Evolutionary conservation across 148 eudicot species (phyloP).

Genomic region (Arctostaphylos glauca): DNA sequence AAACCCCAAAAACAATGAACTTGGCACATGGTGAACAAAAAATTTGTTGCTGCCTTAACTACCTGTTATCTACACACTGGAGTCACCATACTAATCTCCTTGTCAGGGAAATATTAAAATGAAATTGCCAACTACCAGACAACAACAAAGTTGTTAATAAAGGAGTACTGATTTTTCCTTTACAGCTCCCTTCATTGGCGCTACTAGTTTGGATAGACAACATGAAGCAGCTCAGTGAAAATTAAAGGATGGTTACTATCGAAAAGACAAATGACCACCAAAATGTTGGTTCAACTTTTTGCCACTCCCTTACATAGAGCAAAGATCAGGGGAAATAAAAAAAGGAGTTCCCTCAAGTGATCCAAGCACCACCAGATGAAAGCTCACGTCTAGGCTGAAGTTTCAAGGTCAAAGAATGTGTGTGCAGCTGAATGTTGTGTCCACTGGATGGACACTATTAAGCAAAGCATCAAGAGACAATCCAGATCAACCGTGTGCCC

Average conservation of each 20-base stretch:
- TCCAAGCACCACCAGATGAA: not conserved
- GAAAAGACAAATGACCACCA: not conserved
- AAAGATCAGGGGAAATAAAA: not conserved
- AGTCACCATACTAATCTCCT: constrained; percentile 2
- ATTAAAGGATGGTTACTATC: not conserved
- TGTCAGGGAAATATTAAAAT: not conserved
- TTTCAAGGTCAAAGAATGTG: not conserved
- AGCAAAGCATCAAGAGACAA: not conserved
- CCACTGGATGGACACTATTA: not conserved
- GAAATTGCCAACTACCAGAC: not conserved
- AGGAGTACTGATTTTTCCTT: not conserved
- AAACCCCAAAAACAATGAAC: not conserved
- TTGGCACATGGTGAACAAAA: not conserved
- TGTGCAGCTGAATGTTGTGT: not conserved
- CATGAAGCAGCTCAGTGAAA: constrained; percentile 8
- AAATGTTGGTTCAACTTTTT: constrained; percentile 1
- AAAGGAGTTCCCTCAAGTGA: not conserved
- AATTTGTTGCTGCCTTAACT: not conserved
- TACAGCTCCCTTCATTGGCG: not conserved
- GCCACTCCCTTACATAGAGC: not conserved
- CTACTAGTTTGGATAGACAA: not conserved
- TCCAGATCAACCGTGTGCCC: not conserved
- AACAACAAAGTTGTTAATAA: not conserved
- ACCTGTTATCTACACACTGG: not conserved
- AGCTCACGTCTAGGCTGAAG: not conserved